Evolutionary conservation across 2,329 filamentous ascomycete genomes (phyloP).

Genomic region (Penicillium sclerotigenum): DNA sequence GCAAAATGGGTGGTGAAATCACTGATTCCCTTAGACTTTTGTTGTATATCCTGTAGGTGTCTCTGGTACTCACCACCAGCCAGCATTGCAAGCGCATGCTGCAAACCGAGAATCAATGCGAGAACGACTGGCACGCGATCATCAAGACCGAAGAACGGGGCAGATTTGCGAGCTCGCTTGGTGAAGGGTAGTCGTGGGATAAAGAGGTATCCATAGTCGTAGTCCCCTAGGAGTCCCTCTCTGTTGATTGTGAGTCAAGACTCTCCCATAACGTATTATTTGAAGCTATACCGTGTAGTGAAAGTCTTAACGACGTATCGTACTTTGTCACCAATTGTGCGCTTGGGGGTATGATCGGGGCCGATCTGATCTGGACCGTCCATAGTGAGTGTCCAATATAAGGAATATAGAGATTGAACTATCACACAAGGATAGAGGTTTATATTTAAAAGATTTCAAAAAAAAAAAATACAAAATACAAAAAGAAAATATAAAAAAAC

Average conservation of each 20-base stretch:
- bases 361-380: conserved; percentile 45
- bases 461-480: neutral
- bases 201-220: conserved; percentile 90
- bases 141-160: conserved; percentile 68
- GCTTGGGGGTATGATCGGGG: conserved; percentile 39
- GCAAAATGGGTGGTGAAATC: conserved; percentile 63
- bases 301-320: conserved; percentile 37
- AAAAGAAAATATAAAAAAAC: neutral
- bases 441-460: neutral
- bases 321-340: conserved; percentile 35
- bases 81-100: conserved; percentile 67
- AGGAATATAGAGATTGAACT: neutral
- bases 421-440: neutral
- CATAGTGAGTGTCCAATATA: conserved; percentile 21
- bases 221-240: conserved; percentile 75
- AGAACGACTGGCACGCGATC: conserved; percentile 66
- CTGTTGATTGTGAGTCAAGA: conserved; percentile 30
- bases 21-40: conserved; percentile 32
- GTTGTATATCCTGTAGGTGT: too few relatives aligned
- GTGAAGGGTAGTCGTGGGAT: conserved; percentile 78
- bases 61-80: conserved; percentile 42
- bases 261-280: neutral
- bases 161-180: conserved; percentile 56
- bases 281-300: conserved; percentile 38
- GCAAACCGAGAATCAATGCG: conserved; percentile 64